Evolutionary conservation across 768 basidiomycete species (phyloP), one percentile per base, ranked within the genome.

Genomic region (Serendipita sp.): DNA sequence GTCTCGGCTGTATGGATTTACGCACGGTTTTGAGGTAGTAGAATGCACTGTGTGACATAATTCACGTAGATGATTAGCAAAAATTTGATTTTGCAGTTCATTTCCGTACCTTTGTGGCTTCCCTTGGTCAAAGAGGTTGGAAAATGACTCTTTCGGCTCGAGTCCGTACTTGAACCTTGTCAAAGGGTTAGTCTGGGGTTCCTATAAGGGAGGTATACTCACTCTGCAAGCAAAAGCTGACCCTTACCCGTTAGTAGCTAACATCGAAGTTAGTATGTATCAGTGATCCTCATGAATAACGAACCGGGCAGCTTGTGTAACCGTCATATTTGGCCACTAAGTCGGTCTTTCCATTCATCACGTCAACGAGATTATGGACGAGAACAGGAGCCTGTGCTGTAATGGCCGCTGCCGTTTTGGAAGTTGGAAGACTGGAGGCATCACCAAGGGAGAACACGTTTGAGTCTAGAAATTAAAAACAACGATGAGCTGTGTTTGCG

Each of bases 391-490:
- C 85, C 74, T 99, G 92, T 0, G 83, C 84, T 2, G 89, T 92
- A 70, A 97, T 88, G 3, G 94, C 95, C 13, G 95, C 94, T 0
- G 89, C 91, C 0, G 95, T 99, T 80, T 95, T 99, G 74, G 89
- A 92, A 32, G 92, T 98, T 5, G 95, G 95, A 34, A 96, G 75
- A 41, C 86, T 89, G 28, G 90, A 88, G 70, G 88, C 89, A 72
- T 99, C 95, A n/a, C 95, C 95, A 10, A 97, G 71, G 5, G 90
- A 80, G 74, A 93, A 97, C 35, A 97, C 81, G 73, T 96, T 97
- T 45, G 78, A 75, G 70, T 28, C 56, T 60, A 35, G 13, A 35
- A 4, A 60, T 8, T 1, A 24, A 24, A 24, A 34, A 1, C 11
- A 8, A 34, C 2, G 28, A n/a, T 10, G 46, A 34, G 54, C 34